Percentiles rank a stretch among this genome's conserved stretches.
Conservation (phyloP, 345 rosid genomes). For the Populus nigra region DNA sequence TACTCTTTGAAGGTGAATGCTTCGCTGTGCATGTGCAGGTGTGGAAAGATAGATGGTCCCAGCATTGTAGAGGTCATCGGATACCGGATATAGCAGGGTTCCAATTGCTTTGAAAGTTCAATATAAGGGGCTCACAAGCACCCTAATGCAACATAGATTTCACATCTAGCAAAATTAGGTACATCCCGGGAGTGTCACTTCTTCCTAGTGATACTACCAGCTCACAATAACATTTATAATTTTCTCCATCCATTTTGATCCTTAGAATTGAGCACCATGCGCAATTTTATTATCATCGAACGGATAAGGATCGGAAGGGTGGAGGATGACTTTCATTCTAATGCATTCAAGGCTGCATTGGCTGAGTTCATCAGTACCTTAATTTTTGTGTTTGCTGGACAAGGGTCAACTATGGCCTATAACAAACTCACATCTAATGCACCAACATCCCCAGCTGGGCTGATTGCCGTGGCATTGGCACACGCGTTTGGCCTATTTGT, state of each 20-base stretch:
- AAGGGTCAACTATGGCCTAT: conserved; percentile 88
- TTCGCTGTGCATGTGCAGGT: no score
- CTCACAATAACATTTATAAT: no score
- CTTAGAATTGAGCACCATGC: no score
- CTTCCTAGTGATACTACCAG: no score
- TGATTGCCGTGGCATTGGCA: conserved; percentile 67
- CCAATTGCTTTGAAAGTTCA: not conserved
- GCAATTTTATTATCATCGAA: conserved; percentile 6
- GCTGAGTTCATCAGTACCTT: conserved; percentile 84
- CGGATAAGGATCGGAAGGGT: conserved; percentile 10
- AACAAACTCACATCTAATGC: conserved; percentile 70
- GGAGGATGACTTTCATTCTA: conserved; percentile 37
- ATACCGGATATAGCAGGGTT: not conserved
- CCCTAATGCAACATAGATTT: no score
- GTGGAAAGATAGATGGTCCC: not conserved
- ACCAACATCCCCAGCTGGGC: conserved; percentile 66
- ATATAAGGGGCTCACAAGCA: not conserved
- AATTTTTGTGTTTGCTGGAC: conserved; percentile 82
- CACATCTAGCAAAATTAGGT: no score
- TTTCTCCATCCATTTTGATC: no score
- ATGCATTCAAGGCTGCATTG: conserved; percentile 66
- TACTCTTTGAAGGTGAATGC: no score
- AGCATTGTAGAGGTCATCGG: not conserved
- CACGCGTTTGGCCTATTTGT: conserved; percentile 82
- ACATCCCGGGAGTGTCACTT: no score